Percentiles rank a stretch among this genome's conserved stretches.
Conservation (phyloP, 1,139 yeast genomes). For the Trichomonascaceae sp. region DNA sequence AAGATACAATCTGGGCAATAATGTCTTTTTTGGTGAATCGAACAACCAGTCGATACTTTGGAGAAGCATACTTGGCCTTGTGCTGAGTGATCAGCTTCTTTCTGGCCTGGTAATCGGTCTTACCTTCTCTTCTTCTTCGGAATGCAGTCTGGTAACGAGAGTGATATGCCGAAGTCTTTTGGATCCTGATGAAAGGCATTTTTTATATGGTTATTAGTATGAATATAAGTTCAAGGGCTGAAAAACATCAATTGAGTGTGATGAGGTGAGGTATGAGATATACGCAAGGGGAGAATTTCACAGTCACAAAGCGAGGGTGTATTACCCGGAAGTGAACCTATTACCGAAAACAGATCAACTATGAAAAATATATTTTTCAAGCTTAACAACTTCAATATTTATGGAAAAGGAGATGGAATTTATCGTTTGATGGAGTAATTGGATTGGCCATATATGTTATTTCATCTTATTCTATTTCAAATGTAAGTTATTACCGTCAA, state of each 20-base stretch:
- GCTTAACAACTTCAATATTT: background rate
- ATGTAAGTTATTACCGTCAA: slow-evolving; percentile 5
- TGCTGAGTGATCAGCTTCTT: slow-evolving; percentile 99
- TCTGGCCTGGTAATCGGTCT: slow-evolving; percentile 99
- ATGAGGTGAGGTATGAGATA: background rate
- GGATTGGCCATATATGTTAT: background rate
- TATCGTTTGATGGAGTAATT: too few relatives aligned
- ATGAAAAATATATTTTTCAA: too few relatives aligned
- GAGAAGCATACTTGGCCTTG: slow-evolving; percentile 99
- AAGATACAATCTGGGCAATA: slow-evolving; percentile 94
- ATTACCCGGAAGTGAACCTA: too few relatives aligned
- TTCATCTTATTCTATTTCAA: background rate
- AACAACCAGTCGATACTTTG: slow-evolving; percentile 99
- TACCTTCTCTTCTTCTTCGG: slow-evolving; percentile 99
- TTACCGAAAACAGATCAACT: too few relatives aligned
- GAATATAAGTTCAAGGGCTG: slow-evolving; percentile 8
- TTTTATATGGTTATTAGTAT: slow-evolving; percentile 21
- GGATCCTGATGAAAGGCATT: slow-evolving; percentile 72
- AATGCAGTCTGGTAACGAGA: slow-evolving; percentile 99
- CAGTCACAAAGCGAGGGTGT: background rate
- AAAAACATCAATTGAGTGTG: slow-evolving; percentile 8
- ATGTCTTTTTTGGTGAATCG: slow-evolving; percentile 99
- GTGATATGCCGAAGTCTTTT: slow-evolving; percentile 90
- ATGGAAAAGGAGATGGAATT: too few relatives aligned
- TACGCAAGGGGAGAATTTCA: background rate